Percentiles rank a stretch among this genome's conserved stretches.
These are phyloP conservation scores for Thyridium curvatum DNA, from an alignment of 2,329 filamentous ascomycete species.

Conservation along the genomic window DNA sequence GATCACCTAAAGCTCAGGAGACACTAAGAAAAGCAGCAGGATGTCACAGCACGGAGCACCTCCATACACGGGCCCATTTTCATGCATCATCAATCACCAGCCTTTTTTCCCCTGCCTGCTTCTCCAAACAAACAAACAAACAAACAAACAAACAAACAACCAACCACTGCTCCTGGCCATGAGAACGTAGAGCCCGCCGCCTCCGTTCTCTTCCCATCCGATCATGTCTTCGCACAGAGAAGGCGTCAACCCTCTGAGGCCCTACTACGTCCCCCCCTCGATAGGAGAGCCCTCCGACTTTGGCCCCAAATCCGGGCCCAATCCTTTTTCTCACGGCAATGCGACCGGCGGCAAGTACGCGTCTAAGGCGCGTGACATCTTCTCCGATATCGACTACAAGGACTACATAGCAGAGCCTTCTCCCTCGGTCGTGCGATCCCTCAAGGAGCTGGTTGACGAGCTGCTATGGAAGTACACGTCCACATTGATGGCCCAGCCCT, in stretches of 20 bases:
- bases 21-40: no score
- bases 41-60: conserved; percentile 13
- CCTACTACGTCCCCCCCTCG: conserved; percentile 62
- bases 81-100: neutral
- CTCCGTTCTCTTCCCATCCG: conserved; percentile 10
- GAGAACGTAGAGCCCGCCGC: conserved; percentile 12
- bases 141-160: no score
- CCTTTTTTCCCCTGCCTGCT: no score
- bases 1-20: no score
- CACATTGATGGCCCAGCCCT: conserved; percentile 85
- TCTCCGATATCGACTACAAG: conserved; percentile 87
- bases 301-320: conserved; percentile 30
- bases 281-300: conserved; percentile 39
- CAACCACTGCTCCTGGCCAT: no score
- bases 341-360: conserved; percentile 37
- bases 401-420: conserved; percentile 75
- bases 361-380: conserved; percentile 72
- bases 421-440: conserved; percentile 66
- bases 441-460: conserved; percentile 74
- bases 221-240: conserved; percentile 39
- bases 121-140: no score
- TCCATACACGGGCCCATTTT: conserved; percentile 7
- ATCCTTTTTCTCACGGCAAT: conserved; percentile 39
- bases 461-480: conserved; percentile 88
- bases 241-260: conserved; percentile 57